Evolutionary conservation across 177 flowering plant species (phyloP).

Genomic region (Vitis hybrid): DNA sequence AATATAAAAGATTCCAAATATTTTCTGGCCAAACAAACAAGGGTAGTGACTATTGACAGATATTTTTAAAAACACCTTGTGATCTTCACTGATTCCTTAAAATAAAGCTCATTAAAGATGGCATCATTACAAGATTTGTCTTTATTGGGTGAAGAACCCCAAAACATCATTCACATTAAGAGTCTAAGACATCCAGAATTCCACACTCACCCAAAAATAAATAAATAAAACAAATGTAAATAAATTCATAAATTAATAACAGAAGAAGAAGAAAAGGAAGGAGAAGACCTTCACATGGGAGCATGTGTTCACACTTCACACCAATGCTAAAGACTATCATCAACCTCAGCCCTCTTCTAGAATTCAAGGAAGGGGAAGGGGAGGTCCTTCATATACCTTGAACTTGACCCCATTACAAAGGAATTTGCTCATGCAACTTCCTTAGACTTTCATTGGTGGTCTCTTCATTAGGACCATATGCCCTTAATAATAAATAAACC

Average conservation of each 20-base stretch:
- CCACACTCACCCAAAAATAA: neutral
- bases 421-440: conserved; percentile 8
- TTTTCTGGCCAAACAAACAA: too few relatives aligned
- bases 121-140: neutral
- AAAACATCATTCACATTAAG: neutral
- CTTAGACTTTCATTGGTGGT: neutral
- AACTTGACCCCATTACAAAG: neutral
- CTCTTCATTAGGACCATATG: too few relatives aligned
- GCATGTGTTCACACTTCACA: neutral
- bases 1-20: too few relatives aligned
- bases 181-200: neutral
- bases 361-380: neutral
- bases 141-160: neutral
- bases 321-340: neutral
- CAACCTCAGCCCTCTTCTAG: neutral
- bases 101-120: neutral
- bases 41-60: too few relatives aligned
- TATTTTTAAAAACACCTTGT: neutral
- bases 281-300: neutral
- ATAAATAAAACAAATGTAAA: neutral
- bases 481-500: too few relatives aligned
- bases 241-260: neutral
- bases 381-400: neutral
- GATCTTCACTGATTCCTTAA: neutral
- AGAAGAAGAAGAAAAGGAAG: neutral